A percentile compares a stretch with the other conserved stretches of the same genome.
phyloP scores from a whole-genome alignment of 495 filamentous ascomycete genomes.

The Neurospora cerealis region DNA sequence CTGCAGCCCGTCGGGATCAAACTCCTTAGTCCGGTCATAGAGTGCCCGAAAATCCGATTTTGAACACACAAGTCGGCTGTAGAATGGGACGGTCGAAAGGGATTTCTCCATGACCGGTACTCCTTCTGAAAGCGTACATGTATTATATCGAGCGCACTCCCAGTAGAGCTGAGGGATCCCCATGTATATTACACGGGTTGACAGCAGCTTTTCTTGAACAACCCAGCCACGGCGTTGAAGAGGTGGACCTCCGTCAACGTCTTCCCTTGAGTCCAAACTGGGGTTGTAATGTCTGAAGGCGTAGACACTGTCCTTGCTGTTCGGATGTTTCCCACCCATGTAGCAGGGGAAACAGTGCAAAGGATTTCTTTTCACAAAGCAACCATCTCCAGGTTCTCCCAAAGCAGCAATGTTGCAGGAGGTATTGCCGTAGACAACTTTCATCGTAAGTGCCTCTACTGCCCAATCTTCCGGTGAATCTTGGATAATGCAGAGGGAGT shows the following conservation, averaged over 20 bases:
- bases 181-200: background rate
- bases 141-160: background rate
- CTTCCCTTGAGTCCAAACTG: background rate
- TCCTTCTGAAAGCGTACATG: background rate
- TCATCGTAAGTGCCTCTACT: background rate
- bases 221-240: background rate
- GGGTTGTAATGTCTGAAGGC: background rate
- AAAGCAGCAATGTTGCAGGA: background rate
- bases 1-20: background rate
- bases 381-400: background rate
- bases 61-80: background rate
- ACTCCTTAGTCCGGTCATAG: background rate
- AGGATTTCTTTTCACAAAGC: background rate
- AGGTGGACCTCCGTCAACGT: background rate
- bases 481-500: constrained; percentile 24
- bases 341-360: background rate
- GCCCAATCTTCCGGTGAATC: constrained; percentile 1
- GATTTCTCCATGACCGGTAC: background rate
- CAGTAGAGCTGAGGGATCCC: background rate
- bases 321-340: background rate
- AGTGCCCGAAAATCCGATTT: background rate
- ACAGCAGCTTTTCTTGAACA: background rate
- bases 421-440: background rate
- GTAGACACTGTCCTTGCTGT: background rate
- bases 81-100: background rate